Base-by-base conservation (phyloP, 208 protist species). In the Trypanosoma scelopori region DNA sequence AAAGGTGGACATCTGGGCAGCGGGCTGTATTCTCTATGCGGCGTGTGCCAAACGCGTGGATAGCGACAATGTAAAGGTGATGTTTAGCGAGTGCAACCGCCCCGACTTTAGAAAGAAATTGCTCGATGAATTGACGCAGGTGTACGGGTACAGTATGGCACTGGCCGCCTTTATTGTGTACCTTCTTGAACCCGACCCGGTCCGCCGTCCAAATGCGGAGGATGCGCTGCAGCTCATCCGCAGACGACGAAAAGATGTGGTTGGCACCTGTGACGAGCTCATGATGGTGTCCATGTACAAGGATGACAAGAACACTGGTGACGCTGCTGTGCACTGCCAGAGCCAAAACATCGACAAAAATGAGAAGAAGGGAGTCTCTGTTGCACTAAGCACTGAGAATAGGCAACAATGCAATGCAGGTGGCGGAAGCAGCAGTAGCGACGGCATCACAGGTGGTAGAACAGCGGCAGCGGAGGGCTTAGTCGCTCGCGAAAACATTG, bases 1-100 rank as follows among this genome's bases (percentile, higher is more conserved):
- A 2, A 89, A 98, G 18, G 95, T 99, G 43, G 99, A 99, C 78
- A 91, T 99, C 32, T 99, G 99, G 99, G 97, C 96, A 5, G 82
- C 98, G 23, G 99, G 98, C 27, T 99, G 98, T 78, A 99, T 99
- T 67, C 95, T 99, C 7, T 95, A 93, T 67, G 84, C 87, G 70
- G 69, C 85, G 23, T 87, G 80, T 62, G 63, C 70, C 12, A 74
- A 78, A 51, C 73, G 79, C 15, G 83, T 85, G n/a, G 79, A 85
- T 42, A 74, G 63, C 43, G 55, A 61, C 57, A 84, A 82, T 61
- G 80, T 85, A 22, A 73, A 77, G 46, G 78, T 89, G 28, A 89
- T 87, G 84, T 84, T 90, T 64, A 81, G 69, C 37, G 84, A 90
- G 35, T 74, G 64, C 53, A 47, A 53, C n/a, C 55, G 61, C 5